A percentile compares a stretch with the other conserved stretches of the same genome.
Conservation (phyloP, 2,329 filamentous ascomycete species). For the Venturia effusa region DNA sequence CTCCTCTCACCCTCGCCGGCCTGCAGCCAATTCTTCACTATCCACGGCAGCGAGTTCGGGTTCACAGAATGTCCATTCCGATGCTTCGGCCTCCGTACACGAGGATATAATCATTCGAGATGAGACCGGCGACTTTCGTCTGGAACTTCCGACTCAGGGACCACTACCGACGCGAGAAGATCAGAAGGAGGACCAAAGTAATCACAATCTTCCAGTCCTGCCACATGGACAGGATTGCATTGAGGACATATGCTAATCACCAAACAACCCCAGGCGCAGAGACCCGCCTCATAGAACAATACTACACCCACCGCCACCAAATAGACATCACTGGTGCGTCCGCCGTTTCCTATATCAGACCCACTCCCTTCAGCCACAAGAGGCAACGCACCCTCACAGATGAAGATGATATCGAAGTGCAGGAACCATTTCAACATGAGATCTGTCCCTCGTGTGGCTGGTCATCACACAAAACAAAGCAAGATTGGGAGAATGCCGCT, state of each 20-base stretch:
- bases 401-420: neutral
- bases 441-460: neutral
- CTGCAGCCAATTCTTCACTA: neutral
- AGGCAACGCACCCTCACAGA: neutral
- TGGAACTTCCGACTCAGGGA: constrained; percentile 3
- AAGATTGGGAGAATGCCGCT: constrained; percentile 1
- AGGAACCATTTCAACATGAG: neutral
- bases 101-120: constrained; percentile 18
- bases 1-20: neutral
- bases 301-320: constrained; percentile 21
- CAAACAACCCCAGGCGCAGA: constrained; percentile 20
- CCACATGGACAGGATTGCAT: neutral
- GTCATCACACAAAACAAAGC: constrained; percentile 1
- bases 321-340: constrained; percentile 19
- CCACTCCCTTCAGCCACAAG: neutral
- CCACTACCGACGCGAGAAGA: constrained; percentile 14
- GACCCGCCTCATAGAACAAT: constrained; percentile 23
- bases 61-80: neutral
- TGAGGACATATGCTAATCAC: neutral
- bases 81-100: neutral
- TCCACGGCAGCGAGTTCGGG: neutral
- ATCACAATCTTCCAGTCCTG: neutral
- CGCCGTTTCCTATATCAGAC: neutral
- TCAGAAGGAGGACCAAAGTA: constrained; percentile 19
- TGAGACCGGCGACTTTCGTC: constrained; percentile 11